phyloP scores from a whole-genome alignment of 169 alveolate species.

The Plasmodium falciparum region DNA sequence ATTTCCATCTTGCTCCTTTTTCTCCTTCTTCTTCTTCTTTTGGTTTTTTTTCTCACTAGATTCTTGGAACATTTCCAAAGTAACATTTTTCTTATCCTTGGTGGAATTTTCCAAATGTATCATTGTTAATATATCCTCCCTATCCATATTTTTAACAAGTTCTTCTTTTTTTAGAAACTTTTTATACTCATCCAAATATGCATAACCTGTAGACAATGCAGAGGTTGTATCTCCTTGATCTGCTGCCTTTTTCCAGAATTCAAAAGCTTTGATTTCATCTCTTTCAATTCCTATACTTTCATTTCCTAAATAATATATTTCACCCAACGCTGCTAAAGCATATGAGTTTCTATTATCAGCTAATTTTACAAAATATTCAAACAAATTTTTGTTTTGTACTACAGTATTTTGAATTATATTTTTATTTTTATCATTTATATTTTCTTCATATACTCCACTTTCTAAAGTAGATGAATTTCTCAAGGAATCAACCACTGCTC shows the following conservation, averaged over 20 bases:
- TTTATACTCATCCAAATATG: conserved; percentile 79
- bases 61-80: conserved; percentile 4
- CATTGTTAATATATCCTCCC: conserved; percentile 16
- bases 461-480: conserved; percentile 17
- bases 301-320: conserved; percentile 88
- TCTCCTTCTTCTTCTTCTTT: neutral
- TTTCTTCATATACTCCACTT: conserved; percentile 32
- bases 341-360: conserved; percentile 77
- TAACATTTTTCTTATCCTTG: neutral
- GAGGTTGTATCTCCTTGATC: conserved; percentile 90
- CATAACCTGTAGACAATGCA: conserved; percentile 88
- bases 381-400: conserved; percentile 76
- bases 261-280: conserved; percentile 86
- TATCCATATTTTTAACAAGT: conserved; percentile 21
- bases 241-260: conserved; percentile 90
- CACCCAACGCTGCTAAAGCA: conserved; percentile 88
- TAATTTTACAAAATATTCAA: conserved; percentile 77
- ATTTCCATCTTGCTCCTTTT: neutral
- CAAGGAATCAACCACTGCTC: conserved; percentile 57
- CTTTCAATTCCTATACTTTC: conserved; percentile 83
- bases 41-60: neutral
- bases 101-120: conserved; percentile 16
- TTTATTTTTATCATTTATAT: conserved; percentile 23
- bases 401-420: conserved; percentile 53
- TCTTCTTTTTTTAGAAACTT: conserved; percentile 48